phyloP scores from a whole-genome alignment of 1,139 yeast genomes.

The Protomyces arabidopsidicola region DNA sequence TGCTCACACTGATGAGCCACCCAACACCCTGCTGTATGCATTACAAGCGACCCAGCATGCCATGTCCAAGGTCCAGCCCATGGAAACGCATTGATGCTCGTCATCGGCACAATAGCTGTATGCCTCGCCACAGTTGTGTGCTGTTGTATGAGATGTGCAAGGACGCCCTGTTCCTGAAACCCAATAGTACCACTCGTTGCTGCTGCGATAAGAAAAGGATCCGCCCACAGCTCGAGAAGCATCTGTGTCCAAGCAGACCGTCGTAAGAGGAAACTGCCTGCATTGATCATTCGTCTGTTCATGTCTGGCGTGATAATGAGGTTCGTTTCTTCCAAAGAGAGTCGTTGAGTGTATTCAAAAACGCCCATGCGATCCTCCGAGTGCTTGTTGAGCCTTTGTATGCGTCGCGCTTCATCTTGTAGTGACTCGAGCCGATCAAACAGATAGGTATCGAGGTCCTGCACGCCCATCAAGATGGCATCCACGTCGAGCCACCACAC shows the following conservation, averaged over 20 bases:
- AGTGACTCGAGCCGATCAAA: conserved; percentile 37
- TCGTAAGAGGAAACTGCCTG: conserved; percentile 42
- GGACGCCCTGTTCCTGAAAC: conserved; percentile 35
- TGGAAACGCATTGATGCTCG: conserved; percentile 38
- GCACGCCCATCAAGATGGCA: conserved; percentile 34
- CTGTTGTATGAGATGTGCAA: conserved; percentile 30
- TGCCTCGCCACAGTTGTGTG: conserved; percentile 31
- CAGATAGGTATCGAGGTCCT: conserved; percentile 38
- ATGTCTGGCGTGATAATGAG: conserved; percentile 35
- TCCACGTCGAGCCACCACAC: conserved; percentile 33
- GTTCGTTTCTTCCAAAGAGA: conserved; percentile 30
- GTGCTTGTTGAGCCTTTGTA: conserved; percentile 1
- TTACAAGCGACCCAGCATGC: conserved; percentile 32
- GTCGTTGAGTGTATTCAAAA: neutral
- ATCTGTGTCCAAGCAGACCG: conserved; percentile 35
- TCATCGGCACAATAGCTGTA: conserved; percentile 41
- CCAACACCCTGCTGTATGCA: conserved; percentile 36
- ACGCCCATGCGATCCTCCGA: neutral
- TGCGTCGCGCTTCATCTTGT: conserved; percentile 31
- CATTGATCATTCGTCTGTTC: conserved; percentile 37
- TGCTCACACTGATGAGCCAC: conserved; percentile 15
- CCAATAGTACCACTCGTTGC: conserved; percentile 31
- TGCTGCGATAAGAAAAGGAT: conserved; percentile 30
- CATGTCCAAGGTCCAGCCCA: conserved; percentile 31
- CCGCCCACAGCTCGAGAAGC: conserved; percentile 36